Evolutionary conservation across 805 yeast genomes (phyloP).

Genomic region (Komagataella pastoris): DNA sequence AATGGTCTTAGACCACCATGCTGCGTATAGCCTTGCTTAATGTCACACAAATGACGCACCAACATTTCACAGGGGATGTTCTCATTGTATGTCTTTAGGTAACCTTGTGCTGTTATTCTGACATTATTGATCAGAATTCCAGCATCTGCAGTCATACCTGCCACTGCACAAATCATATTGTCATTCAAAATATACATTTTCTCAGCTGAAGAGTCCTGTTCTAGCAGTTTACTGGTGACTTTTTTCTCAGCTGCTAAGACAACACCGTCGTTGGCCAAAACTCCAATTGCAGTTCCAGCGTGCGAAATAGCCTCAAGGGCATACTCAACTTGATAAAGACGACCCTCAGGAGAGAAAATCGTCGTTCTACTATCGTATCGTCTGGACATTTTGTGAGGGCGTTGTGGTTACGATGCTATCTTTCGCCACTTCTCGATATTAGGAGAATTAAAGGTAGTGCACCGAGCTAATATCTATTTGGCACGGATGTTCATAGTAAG

Average conservation of each 20-base stretch:
- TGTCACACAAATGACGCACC: constrained; percentile 81
- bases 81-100: constrained; percentile 78
- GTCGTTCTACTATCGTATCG: constrained; percentile 99
- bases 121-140: constrained; percentile 79
- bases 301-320: constrained; percentile 85
- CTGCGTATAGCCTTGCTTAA: constrained; percentile 96
- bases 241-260: constrained; percentile 95
- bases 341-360: constrained; percentile 96
- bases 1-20: constrained; percentile 98
- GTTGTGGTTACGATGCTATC: background rate
- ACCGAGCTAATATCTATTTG: background rate
- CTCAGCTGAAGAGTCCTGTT: constrained; percentile 89
- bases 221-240: constrained; percentile 83
- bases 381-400: constrained; percentile 49
- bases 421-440: background rate
- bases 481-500: background rate
- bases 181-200: constrained; percentile 81
- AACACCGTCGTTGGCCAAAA: constrained; percentile 71
- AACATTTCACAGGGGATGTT: constrained; percentile 88
- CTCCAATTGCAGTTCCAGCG: constrained; percentile 76
- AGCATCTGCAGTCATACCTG: constrained; percentile 97
- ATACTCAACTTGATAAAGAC: constrained; percentile 93
- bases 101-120: constrained; percentile 72
- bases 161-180: constrained; percentile 83
- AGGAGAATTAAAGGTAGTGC: background rate